Conservation (phyloP, 805 yeast genomes). For the Kazachstania kunashirensis region DNA sequence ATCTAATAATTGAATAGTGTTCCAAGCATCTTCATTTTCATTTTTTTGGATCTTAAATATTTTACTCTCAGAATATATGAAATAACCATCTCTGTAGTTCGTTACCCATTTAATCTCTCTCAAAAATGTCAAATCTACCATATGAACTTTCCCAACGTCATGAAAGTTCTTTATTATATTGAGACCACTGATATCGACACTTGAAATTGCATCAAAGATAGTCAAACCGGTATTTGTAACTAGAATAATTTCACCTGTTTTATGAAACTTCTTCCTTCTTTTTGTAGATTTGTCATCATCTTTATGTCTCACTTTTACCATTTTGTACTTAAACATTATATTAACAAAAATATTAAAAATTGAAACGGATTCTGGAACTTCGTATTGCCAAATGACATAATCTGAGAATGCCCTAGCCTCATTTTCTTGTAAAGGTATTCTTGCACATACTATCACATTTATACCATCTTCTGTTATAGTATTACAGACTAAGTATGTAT, state of each 20-base stretch:
- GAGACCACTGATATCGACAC: constrained; percentile 16
- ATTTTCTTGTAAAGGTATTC: constrained; percentile 16
- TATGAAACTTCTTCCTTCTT: constrained; percentile 14
- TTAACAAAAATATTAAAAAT: constrained; percentile 17
- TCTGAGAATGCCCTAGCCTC: constrained; percentile 9
- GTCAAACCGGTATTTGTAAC: constrained; percentile 11
- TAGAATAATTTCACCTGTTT: constrained; percentile 25
- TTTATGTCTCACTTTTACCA: constrained; percentile 15
- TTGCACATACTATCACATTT: constrained; percentile 17
- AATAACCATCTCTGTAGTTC: constrained; percentile 18
- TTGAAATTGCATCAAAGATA: constrained; percentile 24
- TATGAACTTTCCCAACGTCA: constrained; percentile 12
- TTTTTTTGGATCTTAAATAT: constrained; percentile 13
- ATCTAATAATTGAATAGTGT: constrained; percentile 10
- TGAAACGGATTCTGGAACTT: constrained; percentile 10
- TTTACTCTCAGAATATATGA: constrained; percentile 13
- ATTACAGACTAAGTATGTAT: constrained; percentile 23
- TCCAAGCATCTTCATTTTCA: constrained; percentile 13
- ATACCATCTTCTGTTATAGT: constrained; percentile 16
- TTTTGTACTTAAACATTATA: constrained; percentile 15
- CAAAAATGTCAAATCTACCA: constrained; percentile 5
- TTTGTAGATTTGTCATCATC: constrained; percentile 7
- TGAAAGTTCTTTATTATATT: constrained; percentile 18
- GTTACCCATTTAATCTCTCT: constrained; percentile 20
- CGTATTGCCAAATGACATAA: constrained; percentile 22